Conservation (phyloP, 768 basidiomycete species). For the Rickenella mellea region DNA sequence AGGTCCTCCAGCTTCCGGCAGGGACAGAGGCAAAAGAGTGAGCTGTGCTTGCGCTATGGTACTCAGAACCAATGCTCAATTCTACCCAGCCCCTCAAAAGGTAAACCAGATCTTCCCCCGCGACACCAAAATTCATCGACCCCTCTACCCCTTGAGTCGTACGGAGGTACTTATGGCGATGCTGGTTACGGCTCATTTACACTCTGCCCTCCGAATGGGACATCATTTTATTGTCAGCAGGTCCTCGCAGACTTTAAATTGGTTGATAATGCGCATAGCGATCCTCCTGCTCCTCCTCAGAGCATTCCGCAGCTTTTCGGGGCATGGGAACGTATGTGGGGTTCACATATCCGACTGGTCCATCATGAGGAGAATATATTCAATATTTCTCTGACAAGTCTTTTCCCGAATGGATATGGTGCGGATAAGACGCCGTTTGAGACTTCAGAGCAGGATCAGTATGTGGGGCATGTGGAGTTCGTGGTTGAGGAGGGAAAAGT, state of each 20-base stretch:
- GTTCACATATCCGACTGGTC: constrained; percentile 25
- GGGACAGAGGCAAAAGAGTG: neutral
- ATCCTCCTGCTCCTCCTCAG: neutral
- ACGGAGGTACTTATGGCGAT: constrained; percentile 10
- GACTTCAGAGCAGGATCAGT: neutral
- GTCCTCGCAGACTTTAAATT: constrained; percentile 7
- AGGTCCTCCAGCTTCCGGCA: constrained; percentile 4
- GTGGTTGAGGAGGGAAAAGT: neutral
- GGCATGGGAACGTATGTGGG: constrained; percentile 24
- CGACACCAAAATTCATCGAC: neutral
- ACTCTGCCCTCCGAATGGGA: constrained; percentile 9
- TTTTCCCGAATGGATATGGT: constrained; percentile 31
- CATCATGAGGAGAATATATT: constrained; percentile 14
- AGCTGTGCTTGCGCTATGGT: too few species aligned
- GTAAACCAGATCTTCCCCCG: neutral
- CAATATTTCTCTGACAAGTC: constrained; percentile 11
- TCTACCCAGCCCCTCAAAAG: too few species aligned
- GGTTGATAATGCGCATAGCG: neutral
- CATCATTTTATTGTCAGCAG: constrained; percentile 7
- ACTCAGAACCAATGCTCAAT: too few species aligned
- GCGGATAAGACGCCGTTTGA: constrained; percentile 23
- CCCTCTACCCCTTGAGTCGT: constrained; percentile 5
- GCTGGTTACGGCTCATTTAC: constrained; percentile 14
- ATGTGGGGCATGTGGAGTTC: neutral
- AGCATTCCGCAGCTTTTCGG: constrained; percentile 17